Evolutionary conservation across 2,329 filamentous ascomycete species (phyloP).

Genomic region (Venturia pyrina): DNA sequence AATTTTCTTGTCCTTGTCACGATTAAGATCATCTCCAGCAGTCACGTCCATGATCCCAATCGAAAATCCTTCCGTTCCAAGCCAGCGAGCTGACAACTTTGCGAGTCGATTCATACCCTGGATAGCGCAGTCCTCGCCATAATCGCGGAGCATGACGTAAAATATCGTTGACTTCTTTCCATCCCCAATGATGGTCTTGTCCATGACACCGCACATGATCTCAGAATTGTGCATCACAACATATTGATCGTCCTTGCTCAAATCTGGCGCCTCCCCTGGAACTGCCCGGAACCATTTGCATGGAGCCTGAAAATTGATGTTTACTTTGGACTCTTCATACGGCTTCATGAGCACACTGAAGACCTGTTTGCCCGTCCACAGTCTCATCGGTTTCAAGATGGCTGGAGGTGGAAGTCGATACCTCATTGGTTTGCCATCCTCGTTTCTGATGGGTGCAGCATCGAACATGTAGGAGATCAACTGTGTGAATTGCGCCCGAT

Average conservation of each 20-base stretch:
- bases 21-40: constrained; percentile 60
- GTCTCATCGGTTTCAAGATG: constrained; percentile 69
- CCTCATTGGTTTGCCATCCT: constrained; percentile 42
- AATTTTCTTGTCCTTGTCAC: constrained; percentile 67
- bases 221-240: constrained; percentile 92
- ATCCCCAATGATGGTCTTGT: constrained; percentile 92
- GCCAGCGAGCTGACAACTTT: constrained; percentile 76
- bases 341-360: constrained; percentile 89
- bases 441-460: constrained; percentile 44
- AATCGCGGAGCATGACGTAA: constrained; percentile 93
- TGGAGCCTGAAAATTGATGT: constrained; percentile 87
- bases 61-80: constrained; percentile 88
- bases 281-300: constrained; percentile 68
- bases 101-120: constrained; percentile 89
- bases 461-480: constrained; percentile 93
- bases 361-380: constrained; percentile 97
- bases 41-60: constrained; percentile 95
- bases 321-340: constrained; percentile 70
- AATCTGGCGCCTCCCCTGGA: constrained; percentile 59
- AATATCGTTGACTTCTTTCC: constrained; percentile 98
- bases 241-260: constrained; percentile 67
- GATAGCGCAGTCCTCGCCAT: constrained; percentile 78
- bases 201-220: constrained; percentile 95
- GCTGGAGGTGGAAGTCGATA: constrained; percentile 82
- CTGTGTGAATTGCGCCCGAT: constrained; percentile 78